A percentile compares a stretch with the other conserved stretches of the same genome.
Conservation (phyloP, 768 basidiomycete species). For the Galerina marginata region DNA sequence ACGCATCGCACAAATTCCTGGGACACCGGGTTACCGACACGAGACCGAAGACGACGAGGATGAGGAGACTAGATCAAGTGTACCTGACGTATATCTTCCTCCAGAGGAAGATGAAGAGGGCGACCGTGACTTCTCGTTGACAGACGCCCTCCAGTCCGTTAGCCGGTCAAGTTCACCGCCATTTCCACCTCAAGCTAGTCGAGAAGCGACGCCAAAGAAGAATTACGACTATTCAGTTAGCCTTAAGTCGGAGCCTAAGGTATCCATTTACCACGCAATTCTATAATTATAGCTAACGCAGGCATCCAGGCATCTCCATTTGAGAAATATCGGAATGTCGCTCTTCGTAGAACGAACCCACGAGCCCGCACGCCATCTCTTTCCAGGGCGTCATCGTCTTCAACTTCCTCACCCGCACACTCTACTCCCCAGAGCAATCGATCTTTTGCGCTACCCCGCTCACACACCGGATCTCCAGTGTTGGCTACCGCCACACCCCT, state of each 20-base stretch:
- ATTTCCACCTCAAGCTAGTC: constrained; percentile 39
- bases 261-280: constrained; percentile 27
- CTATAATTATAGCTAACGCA: neutral
- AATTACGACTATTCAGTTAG: constrained; percentile 62
- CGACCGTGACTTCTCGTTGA: constrained; percentile 52
- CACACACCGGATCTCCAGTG: constrained; percentile 50
- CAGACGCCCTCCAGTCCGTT: constrained; percentile 62
- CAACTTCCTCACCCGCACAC: constrained; percentile 62
- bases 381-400: constrained; percentile 63
- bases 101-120: constrained; percentile 49
- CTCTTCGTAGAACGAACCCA: constrained; percentile 52
- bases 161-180: constrained; percentile 61
- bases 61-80: constrained; percentile 51
- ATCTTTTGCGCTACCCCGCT: constrained; percentile 45
- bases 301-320: constrained; percentile 59
- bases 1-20: constrained; percentile 36
- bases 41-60: constrained; percentile 34
- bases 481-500: constrained; percentile 54
- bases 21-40: constrained; percentile 39
- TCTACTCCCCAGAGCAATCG: constrained; percentile 67
- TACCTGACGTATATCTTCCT: constrained; percentile 59
- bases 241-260: constrained; percentile 67
- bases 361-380: constrained; percentile 71
- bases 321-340: constrained; percentile 68
- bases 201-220: constrained; percentile 54